Evolutionary conservation across 1,284 basidiomycete genomes (phyloP).

Genomic region (Pyrrhoderma noxium): DNA sequence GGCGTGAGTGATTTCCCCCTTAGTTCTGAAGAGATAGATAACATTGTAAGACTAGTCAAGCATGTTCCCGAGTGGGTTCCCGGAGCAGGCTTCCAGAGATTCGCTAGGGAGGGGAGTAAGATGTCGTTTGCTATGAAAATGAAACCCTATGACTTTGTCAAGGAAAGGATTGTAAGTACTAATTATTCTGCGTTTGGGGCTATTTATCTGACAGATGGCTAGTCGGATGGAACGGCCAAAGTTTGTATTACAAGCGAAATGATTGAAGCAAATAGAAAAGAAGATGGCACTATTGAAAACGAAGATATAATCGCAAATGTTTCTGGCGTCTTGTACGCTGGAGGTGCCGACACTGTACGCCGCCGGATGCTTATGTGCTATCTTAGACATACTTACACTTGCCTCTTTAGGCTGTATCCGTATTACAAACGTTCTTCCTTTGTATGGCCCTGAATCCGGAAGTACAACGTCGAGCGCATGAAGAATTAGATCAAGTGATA

Average conservation of each 20-base stretch:
- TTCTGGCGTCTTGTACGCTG: slow-evolving; percentile 26
- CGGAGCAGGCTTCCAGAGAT: slow-evolving; percentile 27
- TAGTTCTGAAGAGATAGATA: too few relatives aligned
- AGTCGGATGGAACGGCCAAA: slow-evolving; percentile 4
- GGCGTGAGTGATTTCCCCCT: slow-evolving; percentile 19
- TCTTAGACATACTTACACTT: neutral
- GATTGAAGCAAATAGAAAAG: slow-evolving; percentile 7
- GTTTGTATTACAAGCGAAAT: slow-evolving; percentile 11
- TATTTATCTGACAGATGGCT: neutral
- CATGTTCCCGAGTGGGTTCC: slow-evolving; percentile 34
- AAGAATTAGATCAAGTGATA: slow-evolving; percentile 22
- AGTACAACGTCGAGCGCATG: slow-evolving; percentile 19
- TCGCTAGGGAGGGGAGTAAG: slow-evolving; percentile 25
- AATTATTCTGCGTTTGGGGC: too few relatives aligned
- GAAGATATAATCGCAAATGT: slow-evolving; percentile 5
- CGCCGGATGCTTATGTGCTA: neutral
- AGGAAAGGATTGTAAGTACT: slow-evolving; percentile 25
- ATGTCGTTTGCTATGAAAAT: slow-evolving; percentile 29
- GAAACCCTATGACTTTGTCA: slow-evolving; percentile 29
- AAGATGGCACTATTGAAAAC: slow-evolving; percentile 1
- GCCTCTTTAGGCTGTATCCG: neutral
- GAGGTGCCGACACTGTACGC: slow-evolving; percentile 23
- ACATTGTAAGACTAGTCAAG: slow-evolving; percentile 27
- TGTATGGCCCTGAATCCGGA: slow-evolving; percentile 18
- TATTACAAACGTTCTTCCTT: neutral